These are phyloP conservation scores for Penicillium riverlandense DNA, from an alignment of 495 filamentous ascomycete genomes.

Conservation along the genomic window DNA sequence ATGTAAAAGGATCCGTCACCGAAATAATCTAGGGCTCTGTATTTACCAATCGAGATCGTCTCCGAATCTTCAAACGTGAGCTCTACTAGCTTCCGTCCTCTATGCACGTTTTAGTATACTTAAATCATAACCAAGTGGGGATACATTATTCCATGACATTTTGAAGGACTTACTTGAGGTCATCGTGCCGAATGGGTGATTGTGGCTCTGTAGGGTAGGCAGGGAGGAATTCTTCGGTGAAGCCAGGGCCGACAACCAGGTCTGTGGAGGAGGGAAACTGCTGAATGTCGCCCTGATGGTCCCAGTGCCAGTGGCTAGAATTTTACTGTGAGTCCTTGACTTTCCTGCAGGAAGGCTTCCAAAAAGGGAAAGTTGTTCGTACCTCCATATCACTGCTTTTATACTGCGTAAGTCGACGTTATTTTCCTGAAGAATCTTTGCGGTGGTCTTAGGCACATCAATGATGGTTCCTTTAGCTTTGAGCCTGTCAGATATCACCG, in stretches of 20 bases:
- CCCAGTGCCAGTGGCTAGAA: conserved; percentile 49
- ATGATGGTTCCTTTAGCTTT: background rate
- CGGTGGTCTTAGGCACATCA: background rate
- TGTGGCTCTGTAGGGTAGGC: conserved; percentile 36
- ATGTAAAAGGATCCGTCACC: conserved; percentile 42
- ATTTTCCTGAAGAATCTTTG: background rate
- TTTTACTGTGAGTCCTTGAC: background rate
- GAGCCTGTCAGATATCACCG: background rate
- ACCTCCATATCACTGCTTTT: conserved; percentile 1
- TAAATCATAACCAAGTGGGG: too few relatives aligned
- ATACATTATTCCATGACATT: too few relatives aligned
- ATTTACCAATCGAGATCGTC: conserved; percentile 24
- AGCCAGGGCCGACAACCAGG: conserved; percentile 46
- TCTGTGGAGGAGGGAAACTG: conserved; percentile 39
- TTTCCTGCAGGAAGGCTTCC: background rate
- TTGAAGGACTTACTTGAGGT: conserved; percentile 27
- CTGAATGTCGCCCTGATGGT: conserved; percentile 47
- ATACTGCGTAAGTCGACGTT: background rate
- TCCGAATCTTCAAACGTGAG: conserved; percentile 3
- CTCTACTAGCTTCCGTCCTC: too few relatives aligned
- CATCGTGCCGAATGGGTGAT: conserved; percentile 32
- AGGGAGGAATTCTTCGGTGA: conserved; percentile 31
- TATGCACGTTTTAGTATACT: too few relatives aligned
- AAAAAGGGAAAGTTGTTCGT: background rate
- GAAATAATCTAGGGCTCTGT: conserved; percentile 47